phyloP scores from a whole-genome alignment of 805 yeast genomes.

The Pichia gijzeniarum region DNA sequence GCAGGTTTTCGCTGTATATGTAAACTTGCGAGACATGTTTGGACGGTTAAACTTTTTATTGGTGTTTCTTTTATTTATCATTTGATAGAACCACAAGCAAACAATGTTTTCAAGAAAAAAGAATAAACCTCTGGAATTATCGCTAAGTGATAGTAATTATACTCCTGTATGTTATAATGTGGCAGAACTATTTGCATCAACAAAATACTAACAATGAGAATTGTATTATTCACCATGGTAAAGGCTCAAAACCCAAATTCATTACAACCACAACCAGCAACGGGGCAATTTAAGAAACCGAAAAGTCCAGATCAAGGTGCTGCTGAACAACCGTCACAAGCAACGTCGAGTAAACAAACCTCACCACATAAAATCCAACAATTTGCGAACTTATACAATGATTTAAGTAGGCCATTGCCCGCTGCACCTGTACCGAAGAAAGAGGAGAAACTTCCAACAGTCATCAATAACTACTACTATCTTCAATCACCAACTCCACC shows the following conservation, averaged over 20 bases:
- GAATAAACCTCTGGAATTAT: slow-evolving; percentile 15
- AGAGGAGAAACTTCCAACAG: slow-evolving; percentile 13
- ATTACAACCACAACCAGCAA: slow-evolving; percentile 21
- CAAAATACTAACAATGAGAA: slow-evolving; percentile 3
- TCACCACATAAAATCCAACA: slow-evolving; percentile 11
- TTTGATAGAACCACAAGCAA: neutral
- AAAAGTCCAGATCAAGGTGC: slow-evolving; percentile 3
- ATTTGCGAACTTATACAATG: slow-evolving; percentile 5
- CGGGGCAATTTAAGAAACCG: slow-evolving; percentile 9
- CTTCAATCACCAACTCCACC: slow-evolving; percentile 13
- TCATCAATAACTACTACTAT: slow-evolving; percentile 19
- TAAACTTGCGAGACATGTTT: no score
- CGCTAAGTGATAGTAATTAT: slow-evolving; percentile 15
- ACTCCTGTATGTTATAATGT: slow-evolving; percentile 12
- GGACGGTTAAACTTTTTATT: neutral
- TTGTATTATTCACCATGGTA: no score
- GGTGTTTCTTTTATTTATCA: neutral
- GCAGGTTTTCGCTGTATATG: no score
- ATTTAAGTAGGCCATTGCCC: slow-evolving; percentile 4
- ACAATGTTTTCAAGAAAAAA: slow-evolving; percentile 15
- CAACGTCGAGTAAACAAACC: slow-evolving; percentile 11
- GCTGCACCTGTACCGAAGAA: neutral
- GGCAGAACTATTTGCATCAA: no score
- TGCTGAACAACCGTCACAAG: slow-evolving; percentile 7
- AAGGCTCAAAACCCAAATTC: slow-evolving; percentile 18